Conservation (phyloP, 2,329 filamentous ascomycete genomes). For the Pochonia chlamydosporia region DNA sequence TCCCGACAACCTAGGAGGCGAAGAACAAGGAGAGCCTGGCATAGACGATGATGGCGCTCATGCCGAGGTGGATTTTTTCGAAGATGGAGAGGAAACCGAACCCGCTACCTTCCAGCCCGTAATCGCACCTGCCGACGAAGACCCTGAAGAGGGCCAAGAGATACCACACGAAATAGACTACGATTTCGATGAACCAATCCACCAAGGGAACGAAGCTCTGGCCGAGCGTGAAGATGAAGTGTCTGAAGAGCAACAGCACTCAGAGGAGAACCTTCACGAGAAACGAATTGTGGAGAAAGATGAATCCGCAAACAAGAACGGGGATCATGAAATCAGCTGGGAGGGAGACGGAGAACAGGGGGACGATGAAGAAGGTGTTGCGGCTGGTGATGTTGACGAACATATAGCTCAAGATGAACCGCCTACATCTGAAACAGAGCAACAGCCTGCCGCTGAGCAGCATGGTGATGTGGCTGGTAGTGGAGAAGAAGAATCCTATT, state of each 20-base stretch:
- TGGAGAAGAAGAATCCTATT: neutral
- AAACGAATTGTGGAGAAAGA: neutral
- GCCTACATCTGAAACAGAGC: neutral
- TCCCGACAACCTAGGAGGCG: neutral
- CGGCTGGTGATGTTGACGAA: neutral
- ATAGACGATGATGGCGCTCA: conserved; percentile 8
- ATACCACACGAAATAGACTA: conserved; percentile 30
- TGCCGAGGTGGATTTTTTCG: conserved; percentile 10
- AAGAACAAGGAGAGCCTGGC: neutral
- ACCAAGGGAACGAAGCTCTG: neutral
- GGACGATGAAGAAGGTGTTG: neutral
- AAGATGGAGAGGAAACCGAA: conserved; percentile 2
- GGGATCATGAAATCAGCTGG: conserved; percentile 17
- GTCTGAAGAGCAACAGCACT: conserved; percentile 1
- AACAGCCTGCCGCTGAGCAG: neutral
- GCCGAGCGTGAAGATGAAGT: neutral
- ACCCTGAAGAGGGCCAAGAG: conserved; percentile 4
- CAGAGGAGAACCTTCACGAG: neutral
- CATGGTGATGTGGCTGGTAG: neutral
- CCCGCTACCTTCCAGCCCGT: neutral
- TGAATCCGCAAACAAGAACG: conserved; percentile 2
- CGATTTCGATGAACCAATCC: conserved; percentile 20
- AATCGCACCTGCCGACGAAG: conserved; percentile 8
- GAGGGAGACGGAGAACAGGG: conserved; percentile 11
- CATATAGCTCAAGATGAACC: neutral